Base-by-base conservation (phyloP, 2,329 filamentous ascomycete genomes). In the Escovopsis sp. region DNA sequence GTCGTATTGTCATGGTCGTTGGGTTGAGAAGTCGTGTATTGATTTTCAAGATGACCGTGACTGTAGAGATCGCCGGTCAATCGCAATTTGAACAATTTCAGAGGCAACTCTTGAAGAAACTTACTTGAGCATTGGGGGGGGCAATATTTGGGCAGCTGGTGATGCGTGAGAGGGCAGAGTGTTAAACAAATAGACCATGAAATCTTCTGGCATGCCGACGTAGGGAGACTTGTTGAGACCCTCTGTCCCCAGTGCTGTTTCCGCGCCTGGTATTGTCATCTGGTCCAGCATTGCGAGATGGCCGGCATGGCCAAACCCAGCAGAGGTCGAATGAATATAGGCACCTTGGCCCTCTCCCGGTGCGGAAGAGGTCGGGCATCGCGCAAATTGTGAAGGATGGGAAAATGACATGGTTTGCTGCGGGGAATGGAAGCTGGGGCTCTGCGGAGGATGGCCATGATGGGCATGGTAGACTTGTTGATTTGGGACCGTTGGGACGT, bases 231-330 rank as follows among this genome's bases (percentile, higher is more conserved):
- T 82, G 46, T 82, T 87, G 28, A 72, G 48, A 40, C 84, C 77
- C 14, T 74, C 79, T 47, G 93, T 85, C 13, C 85, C 85, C 56
- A 94, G 94, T 18, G 94, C 79, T 1, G 88, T 85, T 46, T 92
- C 82, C 4, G 81, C 76, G 38, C 74, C 77, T 13, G 68, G 65
- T 49, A 69, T 68, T 30, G 68, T 57, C 67, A 78, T 76, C 41
- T 76, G 70, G 44, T 76, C 71, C 14, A 77, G 49, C 36, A 73
- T 56, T 57, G 75, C 67, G 63, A 76, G 64, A 41, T 77, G 72
- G 26, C 60, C 58, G 2, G 60, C 37, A 16, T 62, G 51, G 27
- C 66, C 61, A 15, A 64, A 71, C 31, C 70, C 65, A n/a, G 52
- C 52, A 6, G 47, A 42, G 1, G 56, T 55, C 6, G 57, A 48